Percentiles rank a stretch among this genome's conserved stretches.
phyloP scores from a whole-genome alignment of 345 rosid species.

The Garcia nutans region DNA sequence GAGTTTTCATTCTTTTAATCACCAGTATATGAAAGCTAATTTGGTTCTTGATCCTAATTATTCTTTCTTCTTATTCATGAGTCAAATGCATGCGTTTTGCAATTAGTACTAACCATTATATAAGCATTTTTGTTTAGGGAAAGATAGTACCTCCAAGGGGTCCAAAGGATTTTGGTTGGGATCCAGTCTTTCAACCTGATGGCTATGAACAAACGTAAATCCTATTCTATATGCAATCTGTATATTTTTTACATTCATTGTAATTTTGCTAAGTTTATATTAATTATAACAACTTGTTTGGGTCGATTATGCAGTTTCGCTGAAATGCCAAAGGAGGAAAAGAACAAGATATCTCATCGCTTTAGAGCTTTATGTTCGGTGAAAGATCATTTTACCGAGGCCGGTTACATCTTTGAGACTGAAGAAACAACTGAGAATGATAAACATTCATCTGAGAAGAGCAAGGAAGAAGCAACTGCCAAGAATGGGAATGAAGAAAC shows the following conservation, averaged over 20 bases:
- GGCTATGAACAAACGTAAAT: constrained; percentile 74
- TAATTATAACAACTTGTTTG: too few species aligned
- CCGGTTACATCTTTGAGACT: constrained; percentile 54
- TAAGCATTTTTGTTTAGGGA: constrained; percentile 45
- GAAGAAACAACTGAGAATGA: constrained; percentile 5
- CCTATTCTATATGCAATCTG: background rate
- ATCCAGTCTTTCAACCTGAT: constrained; percentile 90
- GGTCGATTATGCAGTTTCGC: constrained; percentile 54
- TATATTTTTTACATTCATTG: background rate
- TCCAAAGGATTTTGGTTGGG: constrained; percentile 94
- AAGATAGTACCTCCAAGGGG: constrained; percentile 87
- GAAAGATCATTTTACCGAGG: constrained; percentile 68
- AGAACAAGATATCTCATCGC: constrained; percentile 91
- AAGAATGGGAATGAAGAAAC: background rate
- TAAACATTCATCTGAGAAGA: background rate
- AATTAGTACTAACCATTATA: too few species aligned
- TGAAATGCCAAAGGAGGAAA: constrained; percentile 89
- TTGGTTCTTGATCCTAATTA: too few species aligned
- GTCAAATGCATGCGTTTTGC: background rate
- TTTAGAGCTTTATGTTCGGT: constrained; percentile 68
- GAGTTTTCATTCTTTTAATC: too few species aligned
- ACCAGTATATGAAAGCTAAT: too few species aligned
- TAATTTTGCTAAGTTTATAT: too few species aligned
- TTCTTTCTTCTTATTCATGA: too few species aligned
- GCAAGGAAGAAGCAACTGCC: background rate